A percentile compares a stretch with the other conserved stretches of the same genome.
Evolutionary conservation across 2,329 filamentous ascomycete species (phyloP).

Genomic region (Paecilomyces niveus): DNA sequence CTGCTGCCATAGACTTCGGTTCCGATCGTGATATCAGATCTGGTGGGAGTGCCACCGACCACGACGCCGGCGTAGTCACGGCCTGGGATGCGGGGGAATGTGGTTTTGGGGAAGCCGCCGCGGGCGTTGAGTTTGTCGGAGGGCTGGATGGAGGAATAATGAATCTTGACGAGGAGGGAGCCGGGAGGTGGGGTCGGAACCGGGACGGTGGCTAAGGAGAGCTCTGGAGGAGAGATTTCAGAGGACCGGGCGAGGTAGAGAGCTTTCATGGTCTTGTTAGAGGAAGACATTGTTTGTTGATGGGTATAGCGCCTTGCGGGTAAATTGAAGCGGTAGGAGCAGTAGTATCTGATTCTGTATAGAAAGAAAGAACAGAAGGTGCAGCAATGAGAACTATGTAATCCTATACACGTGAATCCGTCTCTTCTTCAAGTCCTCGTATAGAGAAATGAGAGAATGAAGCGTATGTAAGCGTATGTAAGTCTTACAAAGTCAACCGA

Average conservation of each 20-base stretch:
- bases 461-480: too few relatives aligned
- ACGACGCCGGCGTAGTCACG: constrained; percentile 24
- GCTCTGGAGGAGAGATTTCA: not conserved
- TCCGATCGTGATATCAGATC: constrained; percentile 11
- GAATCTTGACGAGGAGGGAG: constrained; percentile 18
- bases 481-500: too few relatives aligned
- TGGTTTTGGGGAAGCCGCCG: constrained; percentile 24
- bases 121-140: constrained; percentile 23
- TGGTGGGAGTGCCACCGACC: constrained; percentile 12
- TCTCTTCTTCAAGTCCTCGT: not conserved
- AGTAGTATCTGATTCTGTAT: not conserved
- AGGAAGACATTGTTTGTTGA: not conserved
- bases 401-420: not conserved
- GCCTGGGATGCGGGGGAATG: constrained; percentile 18
- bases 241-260: not conserved
- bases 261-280: not conserved
- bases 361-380: not conserved
- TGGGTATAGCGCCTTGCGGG: not conserved
- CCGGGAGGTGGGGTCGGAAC: constrained; percentile 12
- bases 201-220: constrained; percentile 2
- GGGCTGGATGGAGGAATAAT: constrained; percentile 20
- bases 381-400: not conserved
- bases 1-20: constrained; percentile 23
- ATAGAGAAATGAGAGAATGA: not conserved
- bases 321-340: too few relatives aligned